Conservation (phyloP, 2,329 filamentous ascomycete species). For the Calonectria fujianensis region DNA sequence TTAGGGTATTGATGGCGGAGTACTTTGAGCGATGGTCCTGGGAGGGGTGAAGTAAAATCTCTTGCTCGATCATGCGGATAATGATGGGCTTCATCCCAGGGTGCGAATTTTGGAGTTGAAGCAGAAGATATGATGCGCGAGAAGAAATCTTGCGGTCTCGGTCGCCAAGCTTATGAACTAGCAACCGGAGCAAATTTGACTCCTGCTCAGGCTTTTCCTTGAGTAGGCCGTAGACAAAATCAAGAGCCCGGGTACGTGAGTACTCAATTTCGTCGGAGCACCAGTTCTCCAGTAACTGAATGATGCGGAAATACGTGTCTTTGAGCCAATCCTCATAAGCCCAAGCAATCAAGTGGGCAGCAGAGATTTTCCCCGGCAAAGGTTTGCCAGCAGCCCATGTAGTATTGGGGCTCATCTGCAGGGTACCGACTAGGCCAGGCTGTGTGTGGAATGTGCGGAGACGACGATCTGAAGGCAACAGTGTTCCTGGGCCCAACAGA, state of each 20-base stretch:
- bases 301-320: constrained; percentile 91
- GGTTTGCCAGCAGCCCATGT: constrained; percentile 81
- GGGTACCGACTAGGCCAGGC: constrained; percentile 81
- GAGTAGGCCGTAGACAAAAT: constrained; percentile 92
- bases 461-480: constrained; percentile 89
- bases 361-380: constrained; percentile 83
- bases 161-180: constrained; percentile 98
- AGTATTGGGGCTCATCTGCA: constrained; percentile 76
- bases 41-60: constrained; percentile 89
- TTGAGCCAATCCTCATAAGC: constrained; percentile 97
- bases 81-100: constrained; percentile 96
- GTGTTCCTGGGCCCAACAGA: constrained; percentile 90
- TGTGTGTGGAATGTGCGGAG: constrained; percentile 87
- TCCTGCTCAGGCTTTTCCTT: constrained; percentile 99
- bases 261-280: constrained; percentile 97
- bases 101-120: constrained; percentile 92
- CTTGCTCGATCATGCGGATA: constrained; percentile 88
- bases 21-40: constrained; percentile 94
- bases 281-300: constrained; percentile 94
- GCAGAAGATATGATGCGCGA: constrained; percentile 91
- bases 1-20: constrained; percentile 96
- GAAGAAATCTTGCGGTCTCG: constrained; percentile 97
- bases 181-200: constrained; percentile 89
- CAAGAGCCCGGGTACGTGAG: constrained; percentile 89
- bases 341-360: constrained; percentile 89